Conservation (phyloP, 2,329 filamentous ascomycete genomes). For the Aspergillus sp. region DNA sequence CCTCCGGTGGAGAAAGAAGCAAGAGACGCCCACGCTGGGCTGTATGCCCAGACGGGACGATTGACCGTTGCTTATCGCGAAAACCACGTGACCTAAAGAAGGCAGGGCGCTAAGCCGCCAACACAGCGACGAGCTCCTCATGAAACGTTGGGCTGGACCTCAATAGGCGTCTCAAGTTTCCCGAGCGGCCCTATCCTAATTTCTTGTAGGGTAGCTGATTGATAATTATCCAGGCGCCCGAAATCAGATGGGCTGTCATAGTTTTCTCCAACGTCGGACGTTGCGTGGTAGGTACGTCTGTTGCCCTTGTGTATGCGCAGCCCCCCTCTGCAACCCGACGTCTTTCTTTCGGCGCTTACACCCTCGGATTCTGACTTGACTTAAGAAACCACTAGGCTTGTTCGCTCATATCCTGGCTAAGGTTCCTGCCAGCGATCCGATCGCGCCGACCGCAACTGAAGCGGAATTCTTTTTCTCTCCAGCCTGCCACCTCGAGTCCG, state of each 20-base stretch:
- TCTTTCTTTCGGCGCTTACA: neutral
- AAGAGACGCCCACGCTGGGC: neutral
- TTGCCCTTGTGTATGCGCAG: neutral
- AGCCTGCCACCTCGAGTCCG: neutral
- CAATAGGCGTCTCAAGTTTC: conserved; percentile 8
- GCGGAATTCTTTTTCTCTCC: neutral
- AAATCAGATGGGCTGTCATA: conserved; percentile 8
- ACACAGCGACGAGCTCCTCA: conserved; percentile 17
- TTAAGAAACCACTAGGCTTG: neutral
- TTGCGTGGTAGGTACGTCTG: conserved; percentile 4
- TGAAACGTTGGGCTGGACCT: conserved; percentile 18
- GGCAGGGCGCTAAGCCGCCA: conserved; percentile 17
- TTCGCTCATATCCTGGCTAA: neutral
- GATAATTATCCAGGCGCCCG: conserved; percentile 1
- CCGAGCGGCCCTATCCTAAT: neutral
- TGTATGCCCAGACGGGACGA: too few species aligned
- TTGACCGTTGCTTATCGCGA: conserved; percentile 12
- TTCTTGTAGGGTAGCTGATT: conserved; percentile 3
- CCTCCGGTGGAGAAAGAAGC: neutral
- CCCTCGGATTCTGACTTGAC: neutral
- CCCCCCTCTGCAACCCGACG: neutral
- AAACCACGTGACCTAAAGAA: conserved; percentile 19
- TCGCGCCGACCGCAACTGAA: neutral
- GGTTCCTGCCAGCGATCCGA: neutral
- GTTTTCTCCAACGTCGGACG: neutral